These are phyloP conservation scores for Cystoisospora suis DNA, from an alignment of 169 alveolate species.

Conservation along the genomic window DNA sequence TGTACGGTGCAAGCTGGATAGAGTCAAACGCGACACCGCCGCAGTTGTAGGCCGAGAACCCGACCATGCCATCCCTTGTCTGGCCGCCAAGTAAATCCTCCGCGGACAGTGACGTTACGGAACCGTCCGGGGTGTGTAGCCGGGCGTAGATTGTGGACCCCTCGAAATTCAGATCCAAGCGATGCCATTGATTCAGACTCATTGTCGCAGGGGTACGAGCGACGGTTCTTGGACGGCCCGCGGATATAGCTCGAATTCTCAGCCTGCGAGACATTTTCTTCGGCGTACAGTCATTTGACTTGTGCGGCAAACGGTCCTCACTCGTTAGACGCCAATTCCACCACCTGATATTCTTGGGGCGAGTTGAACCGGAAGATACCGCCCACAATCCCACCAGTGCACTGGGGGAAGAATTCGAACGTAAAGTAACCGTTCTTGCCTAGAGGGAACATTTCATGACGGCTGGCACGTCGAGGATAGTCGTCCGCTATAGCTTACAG, in stretches of 20 bases:
- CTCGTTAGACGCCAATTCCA: slow-evolving; percentile 54
- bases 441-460: slow-evolving; percentile 27
- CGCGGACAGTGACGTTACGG: not conserved
- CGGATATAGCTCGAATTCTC: slow-evolving; percentile 31
- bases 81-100: slow-evolving; percentile 24
- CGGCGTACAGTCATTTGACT: not conserved
- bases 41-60: slow-evolving; percentile 71
- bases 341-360: slow-evolving; percentile 54
- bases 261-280: not conserved
- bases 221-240: slow-evolving; percentile 12
- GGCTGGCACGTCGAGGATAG: no score
- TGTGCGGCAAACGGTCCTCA: not conserved
- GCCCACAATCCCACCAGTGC: slow-evolving; percentile 69
- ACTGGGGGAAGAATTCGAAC: slow-evolving; percentile 72
- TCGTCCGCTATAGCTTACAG: slow-evolving; percentile 50
- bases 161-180: slow-evolving; percentile 68
- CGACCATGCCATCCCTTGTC: slow-evolving; percentile 67
- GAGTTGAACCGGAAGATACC: slow-evolving; percentile 68
- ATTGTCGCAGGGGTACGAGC: slow-evolving; percentile 32
- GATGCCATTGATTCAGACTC: slow-evolving; percentile 65
- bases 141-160: slow-evolving; percentile 51
- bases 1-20: slow-evolving; percentile 64
- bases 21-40: slow-evolving; percentile 74
- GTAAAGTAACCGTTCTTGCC: slow-evolving; percentile 72
- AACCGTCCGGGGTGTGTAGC: slow-evolving; percentile 19